A percentile compares a stretch with the other conserved stretches of the same genome.
These are phyloP conservation scores for Aspergillus spinulosporus DNA, from an alignment of 2,329 filamentous ascomycete genomes.

Conservation along the genomic window DNA sequence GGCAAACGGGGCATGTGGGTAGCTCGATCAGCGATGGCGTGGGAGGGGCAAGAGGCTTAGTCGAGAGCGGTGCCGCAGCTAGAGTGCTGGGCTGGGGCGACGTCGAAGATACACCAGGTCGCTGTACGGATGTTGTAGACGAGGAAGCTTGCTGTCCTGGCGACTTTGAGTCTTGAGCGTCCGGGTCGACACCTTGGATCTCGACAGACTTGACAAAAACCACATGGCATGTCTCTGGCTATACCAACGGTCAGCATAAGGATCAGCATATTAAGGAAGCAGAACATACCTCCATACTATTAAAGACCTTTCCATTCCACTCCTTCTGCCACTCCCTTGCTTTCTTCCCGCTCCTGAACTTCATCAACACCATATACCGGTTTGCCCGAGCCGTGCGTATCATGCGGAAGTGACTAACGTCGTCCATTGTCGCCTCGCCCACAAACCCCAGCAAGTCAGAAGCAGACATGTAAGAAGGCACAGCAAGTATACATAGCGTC, in stretches of 20 bases:
- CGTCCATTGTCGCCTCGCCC: conserved; percentile 78
- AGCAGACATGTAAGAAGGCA: conserved; percentile 89
- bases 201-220: conserved; percentile 92
- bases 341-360: conserved; percentile 74
- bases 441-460: conserved; percentile 90
- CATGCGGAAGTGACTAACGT: conserved; percentile 92
- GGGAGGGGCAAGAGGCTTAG: conserved; percentile 66
- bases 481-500: conserved; percentile 88
- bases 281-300: conserved; percentile 74
- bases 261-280: neutral
- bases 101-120: conserved; percentile 28
- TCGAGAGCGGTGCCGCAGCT: conserved; percentile 50
- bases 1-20: conserved; percentile 91
- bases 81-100: conserved; percentile 36
- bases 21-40: conserved; percentile 87
- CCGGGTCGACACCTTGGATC: conserved; percentile 65
- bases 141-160: conserved; percentile 60
- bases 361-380: conserved; percentile 93
- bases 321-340: conserved; percentile 79
- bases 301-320: conserved; percentile 93
- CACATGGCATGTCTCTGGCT: conserved; percentile 92
- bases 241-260: conserved; percentile 20
- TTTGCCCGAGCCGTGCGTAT: conserved; percentile 86
- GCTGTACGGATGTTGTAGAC: conserved; percentile 12
- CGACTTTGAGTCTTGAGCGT: conserved; percentile 26